Conservation (phyloP, 306 rosid genomes). For the Cyamopsis tetragonoloba region DNA sequence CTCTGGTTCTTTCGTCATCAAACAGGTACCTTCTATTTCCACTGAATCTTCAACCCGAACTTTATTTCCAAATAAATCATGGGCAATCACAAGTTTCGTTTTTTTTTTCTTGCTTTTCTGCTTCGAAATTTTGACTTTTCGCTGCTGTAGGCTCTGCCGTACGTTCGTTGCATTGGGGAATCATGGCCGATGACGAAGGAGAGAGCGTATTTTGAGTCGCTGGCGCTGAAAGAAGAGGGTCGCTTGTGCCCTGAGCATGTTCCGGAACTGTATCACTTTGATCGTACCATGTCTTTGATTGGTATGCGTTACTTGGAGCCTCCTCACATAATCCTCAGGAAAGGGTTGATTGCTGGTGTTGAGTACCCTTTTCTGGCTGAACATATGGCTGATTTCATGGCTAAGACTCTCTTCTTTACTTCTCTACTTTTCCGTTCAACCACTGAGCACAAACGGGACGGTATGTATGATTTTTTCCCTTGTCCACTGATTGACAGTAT, state of each 20-base stretch:
- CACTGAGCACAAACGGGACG: constrained; percentile 66
- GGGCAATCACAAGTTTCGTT: constrained; percentile 9
- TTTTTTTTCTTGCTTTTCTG: neutral
- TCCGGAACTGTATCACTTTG: constrained; percentile 83
- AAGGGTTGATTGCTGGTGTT: constrained; percentile 81
- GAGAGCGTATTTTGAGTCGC: constrained; percentile 80
- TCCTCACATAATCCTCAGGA: constrained; percentile 82
- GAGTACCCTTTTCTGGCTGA: constrained; percentile 73
- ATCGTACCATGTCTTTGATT: constrained; percentile 79
- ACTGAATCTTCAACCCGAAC: neutral
- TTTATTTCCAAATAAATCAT: neutral
- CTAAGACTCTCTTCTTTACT: constrained; percentile 72
- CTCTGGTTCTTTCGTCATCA: constrained; percentile 73
- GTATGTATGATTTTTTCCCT: constrained; percentile 38
- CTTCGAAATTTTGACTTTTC: neutral
- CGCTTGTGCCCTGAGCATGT: constrained; percentile 59
- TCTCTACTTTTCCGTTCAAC: constrained; percentile 73
- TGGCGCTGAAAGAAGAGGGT: constrained; percentile 43
- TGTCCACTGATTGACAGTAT: neutral
- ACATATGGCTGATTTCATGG: constrained; percentile 75
- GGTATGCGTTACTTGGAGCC: constrained; percentile 91
- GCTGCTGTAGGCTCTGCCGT: constrained; percentile 69
- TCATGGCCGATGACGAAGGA: constrained; percentile 97
- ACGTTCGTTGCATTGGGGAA: constrained; percentile 82
- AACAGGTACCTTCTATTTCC: constrained; percentile 49